phyloP scores from a whole-genome alignment of 495 filamentous ascomycete species.

The Emericellopsis terricola region DNA sequence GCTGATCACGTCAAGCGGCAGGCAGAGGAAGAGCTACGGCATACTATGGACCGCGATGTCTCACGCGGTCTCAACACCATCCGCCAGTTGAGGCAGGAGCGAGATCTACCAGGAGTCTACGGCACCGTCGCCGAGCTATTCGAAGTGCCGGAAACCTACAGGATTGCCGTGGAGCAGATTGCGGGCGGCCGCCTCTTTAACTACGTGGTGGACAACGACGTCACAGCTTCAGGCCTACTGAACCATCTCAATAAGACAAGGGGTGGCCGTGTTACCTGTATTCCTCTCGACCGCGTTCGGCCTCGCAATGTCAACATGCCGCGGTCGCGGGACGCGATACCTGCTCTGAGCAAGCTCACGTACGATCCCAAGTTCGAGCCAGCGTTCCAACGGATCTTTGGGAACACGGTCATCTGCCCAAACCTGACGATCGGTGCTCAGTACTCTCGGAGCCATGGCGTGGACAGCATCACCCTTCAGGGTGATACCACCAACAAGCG shows the following conservation, averaged over 20 bases:
- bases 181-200: slow-evolving; percentile 90
- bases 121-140: slow-evolving; percentile 86
- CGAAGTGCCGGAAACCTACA: slow-evolving; percentile 65
- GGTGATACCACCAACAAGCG: slow-evolving; percentile 88
- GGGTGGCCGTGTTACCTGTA: slow-evolving; percentile 82
- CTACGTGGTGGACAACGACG: slow-evolving; percentile 86
- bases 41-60: slow-evolving; percentile 80
- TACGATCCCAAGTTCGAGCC: slow-evolving; percentile 62
- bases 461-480: slow-evolving; percentile 84
- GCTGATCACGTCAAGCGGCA: slow-evolving; percentile 53
- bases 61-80: slow-evolving; percentile 69
- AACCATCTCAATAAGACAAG: slow-evolving; percentile 63
- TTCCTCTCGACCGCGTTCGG: slow-evolving; percentile 71
- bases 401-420: slow-evolving; percentile 86
- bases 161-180: slow-evolving; percentile 80
- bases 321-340: slow-evolving; percentile 67
- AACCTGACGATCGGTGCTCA: slow-evolving; percentile 70
- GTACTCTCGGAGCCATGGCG: slow-evolving; percentile 76
- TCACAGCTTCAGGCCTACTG: slow-evolving; percentile 65
- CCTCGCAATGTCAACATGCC: slow-evolving; percentile 56
- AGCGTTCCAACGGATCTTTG: slow-evolving; percentile 87
- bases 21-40: slow-evolving; percentile 57
- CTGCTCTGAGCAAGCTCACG: slow-evolving; percentile 70
- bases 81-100: slow-evolving; percentile 55
- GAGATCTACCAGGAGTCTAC: slow-evolving; percentile 72